phyloP scores from a whole-genome alignment of 2,329 filamentous ascomycete species.

The Clonostachys chloroleuca region DNA sequence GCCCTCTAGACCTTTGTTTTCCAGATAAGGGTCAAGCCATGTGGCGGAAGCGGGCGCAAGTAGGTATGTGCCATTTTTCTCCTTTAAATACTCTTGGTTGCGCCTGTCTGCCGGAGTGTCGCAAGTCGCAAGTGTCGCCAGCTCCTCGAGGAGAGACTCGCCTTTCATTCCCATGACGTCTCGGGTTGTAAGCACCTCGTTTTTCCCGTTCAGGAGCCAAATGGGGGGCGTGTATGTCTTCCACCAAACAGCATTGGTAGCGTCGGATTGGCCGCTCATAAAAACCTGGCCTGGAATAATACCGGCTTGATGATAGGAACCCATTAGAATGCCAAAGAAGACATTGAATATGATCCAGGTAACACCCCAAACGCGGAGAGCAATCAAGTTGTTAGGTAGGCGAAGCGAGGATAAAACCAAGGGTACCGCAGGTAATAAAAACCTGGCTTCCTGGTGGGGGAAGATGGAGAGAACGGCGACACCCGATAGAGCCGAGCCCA shows the following conservation, averaged over 20 bases:
- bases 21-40: conserved; percentile 61
- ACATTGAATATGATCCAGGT: conserved; percentile 69
- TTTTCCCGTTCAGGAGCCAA: conserved; percentile 75
- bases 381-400: conserved; percentile 50
- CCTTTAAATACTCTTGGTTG: conserved; percentile 52
- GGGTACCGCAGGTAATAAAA: conserved; percentile 70
- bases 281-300: conserved; percentile 73
- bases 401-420: conserved; percentile 71
- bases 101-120: conserved; percentile 52
- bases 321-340: conserved; percentile 67
- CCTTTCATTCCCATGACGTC: conserved; percentile 73
- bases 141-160: conserved; percentile 51
- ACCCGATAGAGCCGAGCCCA: conserved; percentile 72
- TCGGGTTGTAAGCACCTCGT: conserved; percentile 62
- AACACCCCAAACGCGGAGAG: conserved; percentile 49
- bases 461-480: conserved; percentile 68
- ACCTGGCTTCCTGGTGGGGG: conserved; percentile 77
- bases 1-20: conserved; percentile 54
- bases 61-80: conserved; percentile 63
- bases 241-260: conserved; percentile 75
- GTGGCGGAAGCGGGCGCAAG: conserved; percentile 69
- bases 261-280: conserved; percentile 64
- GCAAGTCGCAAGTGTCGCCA: conserved; percentile 58
- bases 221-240: conserved; percentile 80
- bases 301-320: conserved; percentile 77